Evolutionary conservation across 208 protist genomes (phyloP), one percentile per base, ranked within the genome.

Genomic region (Leptomonas pyrrhocoris): DNA sequence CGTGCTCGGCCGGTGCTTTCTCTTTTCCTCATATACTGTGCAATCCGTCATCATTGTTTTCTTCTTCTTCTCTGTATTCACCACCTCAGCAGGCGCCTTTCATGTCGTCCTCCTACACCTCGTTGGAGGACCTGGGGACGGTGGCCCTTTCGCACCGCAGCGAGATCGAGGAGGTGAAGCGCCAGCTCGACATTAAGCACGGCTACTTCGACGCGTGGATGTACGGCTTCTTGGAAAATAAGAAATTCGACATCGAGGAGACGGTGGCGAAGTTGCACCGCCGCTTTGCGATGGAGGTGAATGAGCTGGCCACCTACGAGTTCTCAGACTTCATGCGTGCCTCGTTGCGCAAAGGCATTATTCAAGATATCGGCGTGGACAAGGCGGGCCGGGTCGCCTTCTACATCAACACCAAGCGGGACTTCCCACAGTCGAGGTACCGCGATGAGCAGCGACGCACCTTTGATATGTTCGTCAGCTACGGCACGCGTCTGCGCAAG

Each of bases 221-320:
- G 0, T 94, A 94, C 60, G 78, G 83, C 12, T 94, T 94, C 45
- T 68, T 94, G 11, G 85, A 91, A 60, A 94, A 94, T 63, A 94
- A 94, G 53, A 89, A 94, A 48, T 94, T 89, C 45, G 64, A 88
- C 48, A 66, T 93, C 19, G 70, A 86, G 9, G 84, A 90, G 50
- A 89, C 88, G 15, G 83, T 93, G 15, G 74, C 71, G 13, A 93
- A 93, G 60, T 65, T 93, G 31, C 79, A 89, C 16, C 79, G 88
- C 28, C 79, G 88, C 16, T 81, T 83, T 48, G 78, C 62, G 7
- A 85, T 93, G 76, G 88, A 93, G 73, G 50, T 72, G 55, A 73
- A 76, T 18, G 82, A 93, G 67, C 69, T 93, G 18, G 79, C 74
- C 21, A 68, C 63, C 18, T 80, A 89, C 57, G 80, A 88, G 55